Conservation (phyloP, 305 asterid genomes). For the Fraxinus nigra region DNA sequence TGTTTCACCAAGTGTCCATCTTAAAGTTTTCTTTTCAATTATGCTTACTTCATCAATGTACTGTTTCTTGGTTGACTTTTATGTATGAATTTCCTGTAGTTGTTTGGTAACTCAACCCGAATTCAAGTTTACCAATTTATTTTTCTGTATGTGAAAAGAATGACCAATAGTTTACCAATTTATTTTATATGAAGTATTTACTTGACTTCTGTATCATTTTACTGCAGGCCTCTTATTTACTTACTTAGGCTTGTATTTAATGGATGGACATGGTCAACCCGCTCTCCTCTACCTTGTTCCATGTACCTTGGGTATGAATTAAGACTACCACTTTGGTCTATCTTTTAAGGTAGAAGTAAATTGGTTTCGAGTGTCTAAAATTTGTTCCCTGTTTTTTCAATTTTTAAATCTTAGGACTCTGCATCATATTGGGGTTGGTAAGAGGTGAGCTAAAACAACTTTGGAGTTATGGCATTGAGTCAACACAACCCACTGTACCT, state of each 20-base stretch:
- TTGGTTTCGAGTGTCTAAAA: neutral
- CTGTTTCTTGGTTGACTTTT: neutral
- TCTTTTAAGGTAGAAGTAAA: neutral
- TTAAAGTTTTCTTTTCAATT: neutral
- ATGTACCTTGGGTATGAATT: slow-evolving; percentile 70
- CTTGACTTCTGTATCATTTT: neutral
- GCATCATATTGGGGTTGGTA: slow-evolving; percentile 63
- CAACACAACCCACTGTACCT: slow-evolving; percentile 20
- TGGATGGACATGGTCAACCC: slow-evolving; percentile 95
- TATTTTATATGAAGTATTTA: neutral
- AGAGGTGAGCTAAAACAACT: slow-evolving; percentile 75
- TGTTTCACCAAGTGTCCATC: neutral
- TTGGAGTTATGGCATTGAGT: slow-evolving; percentile 51
- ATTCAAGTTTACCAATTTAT: neutral
- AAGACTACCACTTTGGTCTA: neutral
- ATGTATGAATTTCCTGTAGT: neutral
- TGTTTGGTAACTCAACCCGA: neutral
- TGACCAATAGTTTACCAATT: neutral
- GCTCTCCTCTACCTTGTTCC: slow-evolving; percentile 97
- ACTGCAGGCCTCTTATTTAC: slow-evolving; percentile 74
- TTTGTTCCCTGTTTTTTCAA: neutral
- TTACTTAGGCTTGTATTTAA: slow-evolving; percentile 78
- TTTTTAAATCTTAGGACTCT: slow-evolving; percentile 52
- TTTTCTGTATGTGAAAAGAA: neutral
- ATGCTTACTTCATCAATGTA: neutral